Conservation (phyloP, 345 rosid species). For the Hevea brasiliensis region DNA sequence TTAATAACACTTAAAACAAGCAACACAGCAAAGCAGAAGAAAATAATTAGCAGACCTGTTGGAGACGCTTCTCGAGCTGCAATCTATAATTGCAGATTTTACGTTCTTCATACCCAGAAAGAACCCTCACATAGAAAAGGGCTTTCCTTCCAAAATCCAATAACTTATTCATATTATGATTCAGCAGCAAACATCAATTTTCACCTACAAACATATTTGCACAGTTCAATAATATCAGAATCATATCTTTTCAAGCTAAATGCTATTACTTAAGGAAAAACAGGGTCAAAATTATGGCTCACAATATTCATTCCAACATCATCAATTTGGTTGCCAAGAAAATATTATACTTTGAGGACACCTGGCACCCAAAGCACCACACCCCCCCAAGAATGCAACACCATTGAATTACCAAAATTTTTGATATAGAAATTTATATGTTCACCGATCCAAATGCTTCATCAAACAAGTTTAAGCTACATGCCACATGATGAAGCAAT, state of each 20-base stretch:
- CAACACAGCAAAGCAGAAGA: neutral
- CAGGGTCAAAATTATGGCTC: neutral
- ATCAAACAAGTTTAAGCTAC: too few relatives aligned
- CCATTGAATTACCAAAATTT: neutral
- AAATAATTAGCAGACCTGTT: constrained; percentile 46
- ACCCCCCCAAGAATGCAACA: neutral
- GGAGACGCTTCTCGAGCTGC: constrained; percentile 73
- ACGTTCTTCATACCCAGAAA: constrained; percentile 92
- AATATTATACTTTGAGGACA: neutral
- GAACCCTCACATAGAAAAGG: constrained; percentile 76
- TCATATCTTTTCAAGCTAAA: neutral
- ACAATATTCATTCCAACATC: neutral
- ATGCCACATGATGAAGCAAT: too few relatives aligned
- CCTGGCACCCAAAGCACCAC: neutral
- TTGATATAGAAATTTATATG: too few relatives aligned
- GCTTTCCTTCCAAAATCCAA: constrained; percentile 84
- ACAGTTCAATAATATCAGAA: constrained; percentile 1
- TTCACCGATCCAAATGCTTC: neutral
- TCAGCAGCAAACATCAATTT: constrained; percentile 5
- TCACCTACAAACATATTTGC: constrained; percentile 1
- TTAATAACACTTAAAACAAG: constrained; percentile 1
- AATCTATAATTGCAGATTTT: constrained; percentile 72
- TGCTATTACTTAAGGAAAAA: neutral
- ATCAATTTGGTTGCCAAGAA: neutral
- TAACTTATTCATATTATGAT: constrained; percentile 57